These are phyloP conservation scores for Talaromyces sp. DNA, from an alignment of 2,329 filamentous ascomycete species.

Conservation along the genomic window DNA sequence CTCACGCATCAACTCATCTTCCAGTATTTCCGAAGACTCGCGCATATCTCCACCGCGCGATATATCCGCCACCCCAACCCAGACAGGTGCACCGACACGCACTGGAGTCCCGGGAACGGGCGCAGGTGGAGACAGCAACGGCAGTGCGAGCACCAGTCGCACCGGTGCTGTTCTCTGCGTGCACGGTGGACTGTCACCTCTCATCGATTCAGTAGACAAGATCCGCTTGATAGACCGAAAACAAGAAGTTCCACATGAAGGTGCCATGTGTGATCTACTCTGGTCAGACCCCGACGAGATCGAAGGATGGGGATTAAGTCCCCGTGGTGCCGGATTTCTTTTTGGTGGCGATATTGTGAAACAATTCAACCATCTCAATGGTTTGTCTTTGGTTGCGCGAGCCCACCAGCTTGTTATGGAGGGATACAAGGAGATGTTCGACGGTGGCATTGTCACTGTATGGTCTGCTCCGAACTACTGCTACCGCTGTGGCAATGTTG, in stretches of 20 bases:
- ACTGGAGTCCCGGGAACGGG: slow-evolving; percentile 78
- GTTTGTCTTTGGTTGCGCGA: slow-evolving; percentile 86
- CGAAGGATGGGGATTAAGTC: slow-evolving; percentile 93
- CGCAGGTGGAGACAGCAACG: slow-evolving; percentile 69
- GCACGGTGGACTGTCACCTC: slow-evolving; percentile 86
- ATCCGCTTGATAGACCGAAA: slow-evolving; percentile 94
- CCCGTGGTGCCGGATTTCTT: slow-evolving; percentile 90
- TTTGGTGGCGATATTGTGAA: slow-evolving; percentile 97
- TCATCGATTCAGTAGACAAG: slow-evolving; percentile 93
- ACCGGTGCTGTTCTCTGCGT: slow-evolving; percentile 91
- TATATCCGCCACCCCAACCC: slow-evolving; percentile 46
- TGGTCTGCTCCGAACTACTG: slow-evolving; percentile 98
- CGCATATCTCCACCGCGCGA: slow-evolving; percentile 45
- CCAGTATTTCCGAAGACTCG: slow-evolving; percentile 39
- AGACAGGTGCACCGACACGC: slow-evolving; percentile 48
- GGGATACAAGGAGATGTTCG: slow-evolving; percentile 99
- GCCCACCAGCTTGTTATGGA: slow-evolving; percentile 99
- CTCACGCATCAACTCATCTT: slow-evolving; percentile 34
- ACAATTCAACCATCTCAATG: slow-evolving; percentile 91
- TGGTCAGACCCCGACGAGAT: slow-evolving; percentile 99
- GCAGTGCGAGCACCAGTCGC: slow-evolving; percentile 52
- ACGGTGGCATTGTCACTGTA: slow-evolving; percentile 93
- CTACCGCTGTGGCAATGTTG: slow-evolving; percentile 94
- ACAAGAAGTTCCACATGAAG: slow-evolving; percentile 97
- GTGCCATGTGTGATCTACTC: slow-evolving; percentile 96